phyloP scores from a whole-genome alignment of 2,329 filamentous ascomycete genomes.

The Escovopsis weberi region DNA sequence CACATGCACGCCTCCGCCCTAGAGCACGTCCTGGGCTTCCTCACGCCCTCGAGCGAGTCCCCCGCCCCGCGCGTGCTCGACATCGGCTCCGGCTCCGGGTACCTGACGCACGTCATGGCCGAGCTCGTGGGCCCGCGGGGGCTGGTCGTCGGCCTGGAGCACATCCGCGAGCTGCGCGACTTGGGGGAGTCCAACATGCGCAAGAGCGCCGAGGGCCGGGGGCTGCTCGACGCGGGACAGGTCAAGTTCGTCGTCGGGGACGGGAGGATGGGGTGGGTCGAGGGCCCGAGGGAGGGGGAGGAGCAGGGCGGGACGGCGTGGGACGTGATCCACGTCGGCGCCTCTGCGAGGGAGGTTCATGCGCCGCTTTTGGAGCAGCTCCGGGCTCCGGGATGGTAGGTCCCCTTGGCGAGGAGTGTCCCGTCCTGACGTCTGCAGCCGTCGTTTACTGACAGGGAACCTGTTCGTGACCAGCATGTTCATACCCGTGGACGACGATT shows the following conservation, averaged over 20 bases:
- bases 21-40: constrained; percentile 31
- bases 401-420: neutral
- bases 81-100: constrained; percentile 63
- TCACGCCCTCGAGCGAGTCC: constrained; percentile 21
- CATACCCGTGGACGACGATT: constrained; percentile 54
- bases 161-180: constrained; percentile 50
- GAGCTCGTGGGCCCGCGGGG: constrained; percentile 47
- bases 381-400: constrained; percentile 54
- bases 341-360: constrained; percentile 64
- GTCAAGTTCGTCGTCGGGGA: constrained; percentile 66
- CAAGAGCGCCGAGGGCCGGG: constrained; percentile 43
- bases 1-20: constrained; percentile 46
- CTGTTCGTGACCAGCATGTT: constrained; percentile 40
- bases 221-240: constrained; percentile 46
- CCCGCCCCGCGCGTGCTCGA: constrained; percentile 47
- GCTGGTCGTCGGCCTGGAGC: constrained; percentile 58
- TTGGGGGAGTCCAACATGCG: constrained; percentile 50
- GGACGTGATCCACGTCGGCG: constrained; percentile 93
- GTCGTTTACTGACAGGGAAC: neutral
- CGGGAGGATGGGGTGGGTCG: constrained; percentile 46
- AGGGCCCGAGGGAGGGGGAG: constrained; percentile 29
- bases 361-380: constrained; percentile 61
- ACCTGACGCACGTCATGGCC: constrained; percentile 77
- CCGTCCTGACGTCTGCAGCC: no score
- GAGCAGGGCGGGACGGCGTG: constrained; percentile 45